Evolutionary conservation across 495 filamentous ascomycete genomes (phyloP).

Genomic region (Penicillium coprophilum): DNA sequence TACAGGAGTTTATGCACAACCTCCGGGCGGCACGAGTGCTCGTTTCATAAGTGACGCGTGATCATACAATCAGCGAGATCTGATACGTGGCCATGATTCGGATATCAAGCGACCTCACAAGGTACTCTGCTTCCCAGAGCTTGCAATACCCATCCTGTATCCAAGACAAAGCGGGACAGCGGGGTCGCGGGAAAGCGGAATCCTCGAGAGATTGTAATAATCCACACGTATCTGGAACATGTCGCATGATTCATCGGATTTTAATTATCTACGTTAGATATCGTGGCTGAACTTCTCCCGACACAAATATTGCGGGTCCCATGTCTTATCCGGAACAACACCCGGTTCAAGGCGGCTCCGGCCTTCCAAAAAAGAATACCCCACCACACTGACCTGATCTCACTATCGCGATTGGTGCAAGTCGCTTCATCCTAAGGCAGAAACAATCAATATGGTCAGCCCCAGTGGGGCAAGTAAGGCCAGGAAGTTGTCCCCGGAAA

Average conservation of each 20-base stretch:
- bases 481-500: constrained; percentile 3
- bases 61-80: background rate
- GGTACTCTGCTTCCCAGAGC: background rate
- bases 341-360: constrained; percentile 3
- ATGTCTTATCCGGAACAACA: background rate
- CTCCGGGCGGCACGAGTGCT: background rate
- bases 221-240: background rate
- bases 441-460: constrained; percentile 1
- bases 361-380: background rate
- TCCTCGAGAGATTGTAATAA: background rate
- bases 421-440: background rate
- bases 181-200: constrained; percentile 5
- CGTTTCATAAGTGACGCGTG: background rate
- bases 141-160: background rate
- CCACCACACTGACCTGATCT: background rate
- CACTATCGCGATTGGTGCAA: background rate
- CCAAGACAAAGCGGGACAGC: background rate
- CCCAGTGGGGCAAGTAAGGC: constrained; percentile 1
- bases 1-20: background rate
- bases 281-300: background rate
- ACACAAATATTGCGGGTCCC: background rate
- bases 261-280: background rate
- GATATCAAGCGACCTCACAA: background rate
- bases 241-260: background rate
- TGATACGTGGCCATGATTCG: constrained; percentile 1